These are phyloP conservation scores for Stephania yunnanensis DNA, from an alignment of 164 flowering plant species.

Conservation along the genomic window DNA sequence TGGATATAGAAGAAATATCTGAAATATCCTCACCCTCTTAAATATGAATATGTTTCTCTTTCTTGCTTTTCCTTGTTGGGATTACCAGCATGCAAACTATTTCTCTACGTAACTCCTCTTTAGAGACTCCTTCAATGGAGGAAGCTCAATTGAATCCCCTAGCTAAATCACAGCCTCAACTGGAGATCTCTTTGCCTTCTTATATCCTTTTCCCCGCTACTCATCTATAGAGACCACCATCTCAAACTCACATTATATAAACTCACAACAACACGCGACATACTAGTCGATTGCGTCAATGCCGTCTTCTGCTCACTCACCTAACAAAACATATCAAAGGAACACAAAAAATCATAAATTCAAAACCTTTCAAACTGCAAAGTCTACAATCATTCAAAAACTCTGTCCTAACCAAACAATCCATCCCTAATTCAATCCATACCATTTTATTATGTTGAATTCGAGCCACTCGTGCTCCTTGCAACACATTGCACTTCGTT, in stretches of 20 bases:
- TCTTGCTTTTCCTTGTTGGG: too few relatives aligned
- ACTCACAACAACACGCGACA: slow-evolving; percentile 90
- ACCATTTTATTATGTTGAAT: slow-evolving; percentile 80
- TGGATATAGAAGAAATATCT: too few relatives aligned
- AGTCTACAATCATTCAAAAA: background rate
- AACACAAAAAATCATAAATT: background rate
- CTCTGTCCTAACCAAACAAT: background rate
- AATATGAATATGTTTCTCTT: too few relatives aligned
- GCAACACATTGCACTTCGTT: slow-evolving; percentile 40
- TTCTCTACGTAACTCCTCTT: too few relatives aligned
- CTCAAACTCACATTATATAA: background rate
- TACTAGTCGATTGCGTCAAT: slow-evolving; percentile 44
- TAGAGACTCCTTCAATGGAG: too few relatives aligned
- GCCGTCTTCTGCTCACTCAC: slow-evolving; percentile 79
- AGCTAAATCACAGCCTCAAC: too few relatives aligned
- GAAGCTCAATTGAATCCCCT: too few relatives aligned
- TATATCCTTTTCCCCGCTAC: too few relatives aligned
- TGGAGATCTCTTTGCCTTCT: too few relatives aligned
- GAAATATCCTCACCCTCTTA: too few relatives aligned
- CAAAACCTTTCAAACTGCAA: background rate
- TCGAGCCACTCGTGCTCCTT: slow-evolving; percentile 77
- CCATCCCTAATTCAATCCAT: background rate
- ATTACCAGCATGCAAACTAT: too few relatives aligned
- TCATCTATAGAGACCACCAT: too few relatives aligned
- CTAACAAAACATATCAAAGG: slow-evolving; percentile 24